Evolutionary conservation across 2,329 filamentous ascomycete species (phyloP), one percentile per base, ranked within the genome.

Genomic region (Curvularia sp.): DNA sequence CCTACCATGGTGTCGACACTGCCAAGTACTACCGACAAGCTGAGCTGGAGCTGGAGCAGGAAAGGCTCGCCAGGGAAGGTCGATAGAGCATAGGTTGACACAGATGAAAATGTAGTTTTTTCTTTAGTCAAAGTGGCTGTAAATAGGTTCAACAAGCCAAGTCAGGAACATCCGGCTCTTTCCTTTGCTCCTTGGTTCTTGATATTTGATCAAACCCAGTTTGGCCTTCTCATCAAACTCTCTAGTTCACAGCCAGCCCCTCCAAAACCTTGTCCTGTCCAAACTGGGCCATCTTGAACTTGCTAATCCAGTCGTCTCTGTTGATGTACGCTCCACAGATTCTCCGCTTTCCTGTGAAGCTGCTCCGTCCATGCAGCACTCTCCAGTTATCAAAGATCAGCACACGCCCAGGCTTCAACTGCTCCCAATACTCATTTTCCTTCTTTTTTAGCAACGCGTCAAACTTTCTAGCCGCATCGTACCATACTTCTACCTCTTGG

Each of bases 311-410:
- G 46, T 71, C 68, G 50, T 71, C 67, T 46, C 68, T 57, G 38
- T 72, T 67, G 38, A 72, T 59, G 71, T 98, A 98, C 9, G 86
- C 94, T 59, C 95, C 95, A 76, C 93, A 97, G 72, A 99, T 91
- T 65, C 93, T 88, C 65, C 95, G 84, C 72, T 90, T 87, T 1
- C 95, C 95, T 5, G 88, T 89, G 71, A 98, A 99, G 0, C 86
- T 86, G 51, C 88, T 88, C 67, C 95, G 84, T 1, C 94, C 95
- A 77, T 99, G 95, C 67, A 98, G 80, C 33, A 97, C 90, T 58
- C 95, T 86, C 93, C 94, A 97, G 72, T 99, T 98, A 74, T 99
- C 92, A 76, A 99, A 97, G 47, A 98, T 90, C 91, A 97, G 72
- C 5, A 92, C 85, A 52, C 82, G 87, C 2, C 95, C 95, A 0